Evolutionary conservation across 352 stramenopile species (phyloP).

Genomic region (Albugo laibachii): DNA sequence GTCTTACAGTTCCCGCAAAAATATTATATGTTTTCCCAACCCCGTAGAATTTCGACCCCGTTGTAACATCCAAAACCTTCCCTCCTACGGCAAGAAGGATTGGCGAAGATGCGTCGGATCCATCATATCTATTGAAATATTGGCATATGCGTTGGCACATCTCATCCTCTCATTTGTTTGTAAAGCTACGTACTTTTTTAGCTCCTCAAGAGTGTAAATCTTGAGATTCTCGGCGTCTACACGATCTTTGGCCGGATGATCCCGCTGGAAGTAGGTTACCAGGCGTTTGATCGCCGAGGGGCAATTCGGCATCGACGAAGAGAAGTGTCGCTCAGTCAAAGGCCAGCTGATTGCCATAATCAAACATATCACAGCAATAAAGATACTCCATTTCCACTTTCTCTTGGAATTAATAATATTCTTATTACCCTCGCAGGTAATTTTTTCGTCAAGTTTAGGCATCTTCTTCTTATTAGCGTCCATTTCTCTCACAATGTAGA

Average conservation of each 20-base stretch:
- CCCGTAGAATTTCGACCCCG: constrained; percentile 51
- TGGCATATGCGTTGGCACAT: constrained; percentile 4
- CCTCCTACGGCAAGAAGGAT: constrained; percentile 50
- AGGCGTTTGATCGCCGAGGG: constrained; percentile 44
- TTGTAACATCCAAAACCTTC: constrained; percentile 60
- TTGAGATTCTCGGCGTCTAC: constrained; percentile 7
- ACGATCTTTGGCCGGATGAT: background rate
- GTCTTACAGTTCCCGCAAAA: constrained; percentile 20
- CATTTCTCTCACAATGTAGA: background rate
- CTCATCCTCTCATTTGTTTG: too few relatives aligned
- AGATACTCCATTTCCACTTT: too few relatives aligned
- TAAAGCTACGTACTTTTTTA: constrained; percentile 17
- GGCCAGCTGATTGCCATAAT: constrained; percentile 44
- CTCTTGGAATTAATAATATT: too few relatives aligned
- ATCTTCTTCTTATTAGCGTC: background rate
- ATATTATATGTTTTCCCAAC: constrained; percentile 48
- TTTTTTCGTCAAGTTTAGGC: too few relatives aligned
- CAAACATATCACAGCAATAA: too few relatives aligned
- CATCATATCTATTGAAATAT: constrained; percentile 25
- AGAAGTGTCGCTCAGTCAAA: constrained; percentile 45
- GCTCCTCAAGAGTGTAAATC: constrained; percentile 41
- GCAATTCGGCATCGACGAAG: constrained; percentile 23
- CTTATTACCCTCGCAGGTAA: too few relatives aligned
- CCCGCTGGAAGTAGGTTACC: constrained; percentile 8
- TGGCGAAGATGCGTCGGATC: constrained; percentile 30